Evolutionary conservation across 1,139 yeast species (phyloP).

Genomic region (Geotrichum bryndzae): DNA sequence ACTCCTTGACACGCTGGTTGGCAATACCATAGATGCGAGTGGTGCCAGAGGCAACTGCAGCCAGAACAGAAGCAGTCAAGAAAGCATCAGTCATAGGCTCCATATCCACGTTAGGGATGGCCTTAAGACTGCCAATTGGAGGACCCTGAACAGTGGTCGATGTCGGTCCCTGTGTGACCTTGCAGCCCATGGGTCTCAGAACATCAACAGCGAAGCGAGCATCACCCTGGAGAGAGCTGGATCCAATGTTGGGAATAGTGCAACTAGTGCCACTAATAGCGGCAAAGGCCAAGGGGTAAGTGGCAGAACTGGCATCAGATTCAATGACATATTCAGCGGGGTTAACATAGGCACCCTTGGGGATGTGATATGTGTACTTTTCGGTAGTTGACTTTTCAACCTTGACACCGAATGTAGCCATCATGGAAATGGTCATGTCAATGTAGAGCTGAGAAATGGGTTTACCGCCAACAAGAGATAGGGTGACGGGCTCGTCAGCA

Average conservation of each 20-base stretch:
- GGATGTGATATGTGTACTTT: constrained; percentile 82
- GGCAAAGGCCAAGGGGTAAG: constrained; percentile 95
- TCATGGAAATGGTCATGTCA: constrained; percentile 95
- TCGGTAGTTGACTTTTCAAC: constrained; percentile 71
- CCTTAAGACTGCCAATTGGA: constrained; percentile 56
- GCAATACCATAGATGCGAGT: constrained; percentile 94
- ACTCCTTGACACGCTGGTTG: constrained; percentile 94
- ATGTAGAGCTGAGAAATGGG: constrained; percentile 94
- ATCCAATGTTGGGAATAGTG: constrained; percentile 92
- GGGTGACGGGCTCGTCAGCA: constrained; percentile 80
- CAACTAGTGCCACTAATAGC: constrained; percentile 95
- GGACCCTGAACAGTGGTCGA: constrained; percentile 95
- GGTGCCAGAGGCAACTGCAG: constrained; percentile 66
- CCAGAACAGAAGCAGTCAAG: constrained; percentile 92
- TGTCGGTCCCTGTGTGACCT: constrained; percentile 70
- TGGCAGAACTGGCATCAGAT: constrained; percentile 98
- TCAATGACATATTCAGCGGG: constrained; percentile 86
- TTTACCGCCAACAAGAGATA: constrained; percentile 88
- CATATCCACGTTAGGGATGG: constrained; percentile 81
- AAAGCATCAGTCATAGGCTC: constrained; percentile 99
- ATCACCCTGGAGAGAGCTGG: constrained; percentile 90
- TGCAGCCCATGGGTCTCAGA: constrained; percentile 90
- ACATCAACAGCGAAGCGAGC: constrained; percentile 95
- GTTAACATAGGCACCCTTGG: constrained; percentile 70
- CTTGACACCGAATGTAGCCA: constrained; percentile 78